Percentiles rank a stretch among this genome's conserved stretches.
These are phyloP conservation scores for Scedosporium dehoogii DNA, from an alignment of 2,329 filamentous ascomycete species.

Conservation along the genomic window DNA sequence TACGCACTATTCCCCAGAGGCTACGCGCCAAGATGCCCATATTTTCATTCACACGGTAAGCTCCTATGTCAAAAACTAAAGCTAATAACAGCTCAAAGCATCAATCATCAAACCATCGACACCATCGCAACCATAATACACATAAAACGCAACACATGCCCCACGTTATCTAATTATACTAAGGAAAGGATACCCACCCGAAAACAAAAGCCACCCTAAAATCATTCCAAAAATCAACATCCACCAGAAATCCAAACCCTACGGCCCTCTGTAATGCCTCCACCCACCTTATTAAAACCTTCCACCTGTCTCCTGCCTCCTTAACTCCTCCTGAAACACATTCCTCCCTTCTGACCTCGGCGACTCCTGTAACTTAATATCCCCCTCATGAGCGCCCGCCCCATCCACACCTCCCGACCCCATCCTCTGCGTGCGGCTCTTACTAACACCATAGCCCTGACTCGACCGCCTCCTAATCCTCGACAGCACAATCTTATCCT, in stretches of 20 bases:
- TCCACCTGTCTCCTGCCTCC: slow-evolving; percentile 19
- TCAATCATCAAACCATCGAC: not conserved
- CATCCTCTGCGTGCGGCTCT: slow-evolving; percentile 15
- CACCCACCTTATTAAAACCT: not conserved
- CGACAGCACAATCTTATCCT: slow-evolving; percentile 13
- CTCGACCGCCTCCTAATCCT: slow-evolving; percentile 9
- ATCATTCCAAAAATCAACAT: no score
- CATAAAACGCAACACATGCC: not conserved
- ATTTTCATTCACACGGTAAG: not conserved
- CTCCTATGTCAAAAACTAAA: not conserved
- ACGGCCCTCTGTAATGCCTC: not conserved
- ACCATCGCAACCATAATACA: not conserved
- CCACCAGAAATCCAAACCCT: not conserved
- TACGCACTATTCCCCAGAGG: no score
- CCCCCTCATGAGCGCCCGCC: slow-evolving; percentile 10
- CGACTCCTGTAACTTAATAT: slow-evolving; percentile 21
- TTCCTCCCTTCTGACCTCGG: slow-evolving; percentile 18
- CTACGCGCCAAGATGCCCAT: no score
- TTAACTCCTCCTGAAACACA: slow-evolving; percentile 26
- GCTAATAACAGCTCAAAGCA: no score
- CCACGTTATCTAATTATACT: not conserved
- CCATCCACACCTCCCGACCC: not conserved
- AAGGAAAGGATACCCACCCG: not conserved
- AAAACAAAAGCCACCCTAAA: not conserved
- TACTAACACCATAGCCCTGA: slow-evolving; percentile 18